Evolutionary conservation across 768 basidiomycete genomes (phyloP).

Genomic region (Gymnopilus junonius): DNA sequence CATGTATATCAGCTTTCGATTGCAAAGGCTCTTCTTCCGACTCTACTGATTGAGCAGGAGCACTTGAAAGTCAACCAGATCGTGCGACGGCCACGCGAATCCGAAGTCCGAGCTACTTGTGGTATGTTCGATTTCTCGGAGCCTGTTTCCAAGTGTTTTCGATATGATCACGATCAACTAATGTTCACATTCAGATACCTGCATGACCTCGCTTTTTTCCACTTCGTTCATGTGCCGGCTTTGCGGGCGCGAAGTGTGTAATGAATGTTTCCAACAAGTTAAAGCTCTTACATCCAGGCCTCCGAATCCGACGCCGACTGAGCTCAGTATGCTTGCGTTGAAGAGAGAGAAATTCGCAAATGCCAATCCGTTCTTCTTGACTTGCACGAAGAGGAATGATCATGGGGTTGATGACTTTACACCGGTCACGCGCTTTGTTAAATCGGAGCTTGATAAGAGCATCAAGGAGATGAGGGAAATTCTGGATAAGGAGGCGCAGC

Average conservation of each 20-base stretch:
- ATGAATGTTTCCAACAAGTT: conserved; percentile 79
- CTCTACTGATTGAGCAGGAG: conserved; percentile 63
- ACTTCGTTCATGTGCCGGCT: conserved; percentile 89
- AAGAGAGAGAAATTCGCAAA: conserved; percentile 65
- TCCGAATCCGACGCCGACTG: conserved; percentile 48
- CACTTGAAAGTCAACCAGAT: conserved; percentile 63
- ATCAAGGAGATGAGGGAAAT: conserved; percentile 73
- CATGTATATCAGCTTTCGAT: conserved; percentile 56
- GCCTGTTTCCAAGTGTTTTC: background rate
- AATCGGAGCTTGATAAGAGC: conserved; percentile 62
- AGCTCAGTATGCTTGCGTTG: conserved; percentile 52
- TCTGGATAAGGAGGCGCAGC: conserved; percentile 26
- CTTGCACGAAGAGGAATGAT: conserved; percentile 72
- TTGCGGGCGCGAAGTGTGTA: conserved; percentile 90
- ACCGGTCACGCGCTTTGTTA: conserved; percentile 79
- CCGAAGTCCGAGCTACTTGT: conserved; percentile 83
- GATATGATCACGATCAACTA: conserved; percentile 4
- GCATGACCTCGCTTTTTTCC: conserved; percentile 92
- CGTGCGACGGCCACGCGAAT: conserved; percentile 76
- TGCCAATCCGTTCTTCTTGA: conserved; percentile 74
- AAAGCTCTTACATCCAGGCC: conserved; percentile 62
- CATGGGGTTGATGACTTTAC: conserved; percentile 72
- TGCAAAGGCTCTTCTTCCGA: conserved; percentile 69
- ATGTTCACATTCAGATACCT: conserved; percentile 69
- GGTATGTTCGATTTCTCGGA: conserved; percentile 50